Evolutionary conservation across 1,139 yeast species (phyloP), one percentile per base, ranked within the genome.

Genomic region (Geotrichum carabidarum): DNA sequence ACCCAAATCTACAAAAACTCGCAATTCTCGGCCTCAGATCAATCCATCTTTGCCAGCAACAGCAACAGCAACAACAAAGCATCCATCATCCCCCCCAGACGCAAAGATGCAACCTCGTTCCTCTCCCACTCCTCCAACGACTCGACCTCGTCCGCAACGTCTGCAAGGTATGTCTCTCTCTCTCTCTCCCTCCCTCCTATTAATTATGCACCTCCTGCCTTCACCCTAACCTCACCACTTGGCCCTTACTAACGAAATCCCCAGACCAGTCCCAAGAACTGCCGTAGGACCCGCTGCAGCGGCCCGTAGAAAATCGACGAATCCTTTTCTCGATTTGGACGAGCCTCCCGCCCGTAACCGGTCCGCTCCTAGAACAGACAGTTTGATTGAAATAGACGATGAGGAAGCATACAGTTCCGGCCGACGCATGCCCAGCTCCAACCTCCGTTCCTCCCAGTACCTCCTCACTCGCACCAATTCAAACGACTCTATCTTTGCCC

Each of bases 401-500:
- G 50, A 51, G 14, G 51, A 42, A 9, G 31, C 30, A 8, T 15
- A n/a, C 15, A 17, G 18, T 17, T 42, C 14, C 6, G 27, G 36
- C 30, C 11, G 17, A n/a, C 30, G 38, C n/a, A 42, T 46, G n/a
- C n/a, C 44, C 37, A 14, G 11, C 37, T 14, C 17, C 3, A 48
- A 41, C 14, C 35, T 18, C 30, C 47, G 46, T 11, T 48, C 51
- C 18, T 41, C 51, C 8, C 51, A 42, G 18, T 46, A 48, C 18
- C 41, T 40, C 9, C 42, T 53, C 14, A 42, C 53, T 30, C 49
- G 56, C 31, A 49, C 56, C 9, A 53, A 49, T 44, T 49, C 56
- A 11, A 49, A 53, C 37, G 56, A 53, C 45, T 53, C 56, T 31
- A 53, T 53, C 17, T 53, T 53, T 48, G 50, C 54, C 11, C 27